Base-by-base conservation (phyloP, 73 alveolate species). In the Tetrahymena elliotti region DNA sequence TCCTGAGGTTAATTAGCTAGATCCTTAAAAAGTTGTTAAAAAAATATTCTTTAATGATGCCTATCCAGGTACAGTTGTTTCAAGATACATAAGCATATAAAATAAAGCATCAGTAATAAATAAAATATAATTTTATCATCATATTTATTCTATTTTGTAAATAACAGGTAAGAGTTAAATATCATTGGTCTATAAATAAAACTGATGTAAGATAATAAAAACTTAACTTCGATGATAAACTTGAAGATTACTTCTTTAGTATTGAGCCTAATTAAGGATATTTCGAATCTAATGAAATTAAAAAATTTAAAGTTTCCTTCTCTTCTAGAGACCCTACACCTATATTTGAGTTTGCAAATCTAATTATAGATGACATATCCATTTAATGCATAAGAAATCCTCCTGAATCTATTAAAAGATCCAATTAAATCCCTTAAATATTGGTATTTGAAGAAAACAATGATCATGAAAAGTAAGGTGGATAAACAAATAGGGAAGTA, bases 171-270 rank as follows among this genome's bases (percentile, higher is more conserved):
- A 97, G 98, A 52, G 98, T 98, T 27, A 97, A 97, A 93, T 98
- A 97, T 93, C 99, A 98, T 95, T 98, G 99, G 99, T 97, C 99
- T 38, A 94, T 98, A 52, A 96, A 97, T 95, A 98, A 97, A 93
- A 53, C 92, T 94, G 97, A 94, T 68, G 36, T 68, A 16, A 22
- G 88, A 22, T 27, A n/a, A 97, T 96, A 94, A 96, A 96, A 83
- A 98, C 97, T 83, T 94, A 97, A 94, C 97, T 96, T 98, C 93
- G 96, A n/a, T n/a, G n/a, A 95, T 33, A 99, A 98, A 31, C 88
- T 36, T 53, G 99, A 98, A 92, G 98, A 96, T 33, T 97, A 97
- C 22, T 98, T 96, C 94, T 98, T 97, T 93, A 97, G 97, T 36
- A 98, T 98, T 12, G 98, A 98, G 53, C 99, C 99, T 24, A 95